Evolutionary conservation across 768 basidiomycete species (phyloP), one percentile per base, ranked within the genome.

Genomic region (Macrolepiota fuliginosa): DNA sequence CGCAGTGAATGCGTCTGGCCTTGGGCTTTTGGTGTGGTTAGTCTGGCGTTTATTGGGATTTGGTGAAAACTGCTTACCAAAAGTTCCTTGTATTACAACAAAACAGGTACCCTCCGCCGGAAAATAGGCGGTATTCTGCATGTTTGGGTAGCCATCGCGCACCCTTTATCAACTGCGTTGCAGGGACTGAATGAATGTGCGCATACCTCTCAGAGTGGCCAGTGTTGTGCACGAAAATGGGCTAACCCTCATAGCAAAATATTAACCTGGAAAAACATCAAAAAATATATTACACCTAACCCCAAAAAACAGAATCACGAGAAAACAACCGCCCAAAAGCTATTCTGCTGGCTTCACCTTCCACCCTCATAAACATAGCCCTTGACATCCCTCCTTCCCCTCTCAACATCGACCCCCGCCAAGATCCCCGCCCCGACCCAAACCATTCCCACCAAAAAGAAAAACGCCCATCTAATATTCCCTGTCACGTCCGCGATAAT

Each of bases 401-500:
- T 70, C 49, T 87, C 85, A 1, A 92, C 80, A 69, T 95, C 80
- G 2, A 96, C 91, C 37, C 79, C 78, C 63, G 75, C 67, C 6
- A 99, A 79, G 0, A 96, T 74, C 0, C 95, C 96, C 1, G 96
- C 74, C 0, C 94, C 90, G 1, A 85, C 66, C 83, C 89, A 89
- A 12, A 97, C 78, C 89, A 96, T 91, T 55, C 79, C 60, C 2
- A 93, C 79, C 15, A 98, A 81, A 77, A 98, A 95, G 70, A 92
- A 87, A 74, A 97, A 98, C 2, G 89, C 88, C 63, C 90, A 91
- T 27, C 96, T 89, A 52, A 97, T 96, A 72, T 96, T 95, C 2
- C 92, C 94, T 0, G 94, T 98, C 47, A 79, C 72, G 70, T 96
- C 94, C 0, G 95, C 88, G 42, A 98, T 91, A 39, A 95, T 65